phyloP scores from a whole-genome alignment of 2,329 filamentous ascomycete genomes.

The Xylariaceae sp. region DNA sequence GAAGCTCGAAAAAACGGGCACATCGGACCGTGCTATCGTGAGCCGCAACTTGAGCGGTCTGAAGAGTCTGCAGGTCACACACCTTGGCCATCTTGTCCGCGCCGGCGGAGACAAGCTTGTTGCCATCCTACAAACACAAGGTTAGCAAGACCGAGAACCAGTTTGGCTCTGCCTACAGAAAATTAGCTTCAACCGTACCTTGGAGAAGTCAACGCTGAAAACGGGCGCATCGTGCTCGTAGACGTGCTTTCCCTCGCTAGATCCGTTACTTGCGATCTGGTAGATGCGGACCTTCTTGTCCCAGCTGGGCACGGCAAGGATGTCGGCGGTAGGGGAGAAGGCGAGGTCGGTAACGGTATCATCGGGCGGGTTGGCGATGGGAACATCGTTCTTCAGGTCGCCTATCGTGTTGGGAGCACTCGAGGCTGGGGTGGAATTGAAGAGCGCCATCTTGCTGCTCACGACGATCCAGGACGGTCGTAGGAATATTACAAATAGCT shows the following conservation, averaged over 20 bases:
- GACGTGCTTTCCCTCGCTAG: slow-evolving; percentile 76
- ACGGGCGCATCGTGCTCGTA: slow-evolving; percentile 86
- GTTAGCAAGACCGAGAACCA: neutral
- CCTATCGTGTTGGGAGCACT: slow-evolving; percentile 65
- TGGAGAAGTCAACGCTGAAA: slow-evolving; percentile 79
- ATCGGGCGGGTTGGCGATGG: slow-evolving; percentile 70
- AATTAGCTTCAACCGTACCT: slow-evolving; percentile 46
- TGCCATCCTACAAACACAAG: slow-evolving; percentile 65
- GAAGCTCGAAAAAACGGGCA: slow-evolving; percentile 70
- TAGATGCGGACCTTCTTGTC: slow-evolving; percentile 98
- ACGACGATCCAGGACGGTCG: neutral
- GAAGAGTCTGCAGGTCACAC: slow-evolving; percentile 68
- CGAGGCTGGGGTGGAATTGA: slow-evolving; percentile 46
- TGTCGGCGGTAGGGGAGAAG: slow-evolving; percentile 63
- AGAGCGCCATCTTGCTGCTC: slow-evolving; percentile 55
- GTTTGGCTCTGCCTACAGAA: neutral
- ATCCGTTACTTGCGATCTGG: slow-evolving; percentile 72
- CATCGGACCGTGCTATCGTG: slow-evolving; percentile 80
- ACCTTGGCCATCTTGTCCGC: slow-evolving; percentile 88
- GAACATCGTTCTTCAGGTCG: slow-evolving; percentile 84
- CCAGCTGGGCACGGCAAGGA: slow-evolving; percentile 89
- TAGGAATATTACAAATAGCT: too few relatives aligned
- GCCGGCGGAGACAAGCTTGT: slow-evolving; percentile 79
- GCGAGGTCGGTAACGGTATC: slow-evolving; percentile 85
- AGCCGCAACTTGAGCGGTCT: slow-evolving; percentile 68